Evolutionary conservation across 2,329 filamentous ascomycete species (phyloP).

Genomic region (Nakataea oryzae): DNA sequence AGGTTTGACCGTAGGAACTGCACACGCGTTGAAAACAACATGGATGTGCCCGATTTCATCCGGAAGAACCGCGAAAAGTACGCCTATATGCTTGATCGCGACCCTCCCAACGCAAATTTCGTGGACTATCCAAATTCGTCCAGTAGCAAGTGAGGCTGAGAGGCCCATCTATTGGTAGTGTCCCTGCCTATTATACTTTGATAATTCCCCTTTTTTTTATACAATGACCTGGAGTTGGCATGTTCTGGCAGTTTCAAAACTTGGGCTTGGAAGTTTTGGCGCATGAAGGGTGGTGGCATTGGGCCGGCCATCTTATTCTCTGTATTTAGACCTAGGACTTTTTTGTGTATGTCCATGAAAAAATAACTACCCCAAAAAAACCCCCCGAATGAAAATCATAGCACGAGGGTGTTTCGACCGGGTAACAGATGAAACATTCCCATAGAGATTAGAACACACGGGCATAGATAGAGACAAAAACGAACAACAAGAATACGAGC

Average conservation of each 20-base stretch:
- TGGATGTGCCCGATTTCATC: constrained; percentile 30
- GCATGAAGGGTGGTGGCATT: too few species aligned
- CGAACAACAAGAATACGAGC: too few species aligned
- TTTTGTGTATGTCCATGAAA: too few species aligned
- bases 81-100: constrained; percentile 26
- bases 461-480: too few species aligned
- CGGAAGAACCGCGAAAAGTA: constrained; percentile 20
- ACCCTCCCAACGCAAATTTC: constrained; percentile 26
- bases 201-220: background rate
- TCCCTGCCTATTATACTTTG: background rate
- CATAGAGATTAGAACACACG: too few species aligned
- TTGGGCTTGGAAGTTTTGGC: background rate
- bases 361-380: too few species aligned
- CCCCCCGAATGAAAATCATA: too few species aligned
- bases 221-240: background rate
- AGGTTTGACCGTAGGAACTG: constrained; percentile 12
- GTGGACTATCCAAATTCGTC: constrained; percentile 12
- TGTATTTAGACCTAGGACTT: too few species aligned
- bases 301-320: background rate
- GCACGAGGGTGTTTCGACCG: too few species aligned
- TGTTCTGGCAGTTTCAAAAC: background rate
- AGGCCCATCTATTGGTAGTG: background rate
- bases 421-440: too few species aligned
- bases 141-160: background rate
- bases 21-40: constrained; percentile 23